phyloP scores from a whole-genome alignment of 208 protist genomes.

The Perkinsela sp. region DNA sequence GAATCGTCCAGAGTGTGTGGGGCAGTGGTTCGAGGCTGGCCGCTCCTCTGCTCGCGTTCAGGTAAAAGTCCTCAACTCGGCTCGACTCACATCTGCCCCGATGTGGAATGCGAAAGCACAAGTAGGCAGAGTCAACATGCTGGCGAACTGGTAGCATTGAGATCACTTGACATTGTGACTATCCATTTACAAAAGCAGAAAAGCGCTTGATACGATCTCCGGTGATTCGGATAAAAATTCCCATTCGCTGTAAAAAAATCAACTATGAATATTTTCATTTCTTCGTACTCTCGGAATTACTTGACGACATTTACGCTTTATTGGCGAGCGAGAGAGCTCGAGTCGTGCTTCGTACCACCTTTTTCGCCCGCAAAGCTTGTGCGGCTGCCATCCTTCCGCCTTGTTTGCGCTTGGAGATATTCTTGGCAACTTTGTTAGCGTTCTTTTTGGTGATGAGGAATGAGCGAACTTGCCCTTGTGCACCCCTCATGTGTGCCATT shows the following conservation, averaged over 20 bases:
- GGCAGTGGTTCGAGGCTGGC: background rate
- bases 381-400: background rate
- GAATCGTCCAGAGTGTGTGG: background rate
- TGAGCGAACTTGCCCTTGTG: background rate
- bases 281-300: no score
- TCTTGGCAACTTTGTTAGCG: background rate
- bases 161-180: no score
- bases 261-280: no score
- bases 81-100: background rate
- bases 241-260: no score
- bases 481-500: background rate
- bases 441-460: background rate
- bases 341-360: background rate
- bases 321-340: background rate
- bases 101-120: background rate
- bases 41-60: background rate
- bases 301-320: no score
- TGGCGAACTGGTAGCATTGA: background rate
- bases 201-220: no score
- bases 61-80: background rate
- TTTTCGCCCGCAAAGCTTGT: background rate
- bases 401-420: background rate
- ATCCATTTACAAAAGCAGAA: no score
- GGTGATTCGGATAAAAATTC: no score
- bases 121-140: background rate